phyloP scores from a whole-genome alignment of 768 basidiomycete species.

The Collybia sordida region DNA sequence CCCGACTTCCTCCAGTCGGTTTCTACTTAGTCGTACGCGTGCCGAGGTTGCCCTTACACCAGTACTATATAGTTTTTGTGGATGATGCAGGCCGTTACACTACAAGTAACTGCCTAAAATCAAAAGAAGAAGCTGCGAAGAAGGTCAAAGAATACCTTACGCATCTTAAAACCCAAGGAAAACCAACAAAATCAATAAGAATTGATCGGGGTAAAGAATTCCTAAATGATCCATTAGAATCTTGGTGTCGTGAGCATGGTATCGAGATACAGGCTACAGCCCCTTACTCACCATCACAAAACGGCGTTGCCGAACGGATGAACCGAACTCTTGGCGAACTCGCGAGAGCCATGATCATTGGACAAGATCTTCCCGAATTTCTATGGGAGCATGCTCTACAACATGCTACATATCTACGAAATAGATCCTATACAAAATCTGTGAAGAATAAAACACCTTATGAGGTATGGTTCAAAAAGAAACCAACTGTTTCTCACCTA shows the following conservation, averaged over 20 bases:
- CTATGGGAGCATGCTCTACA: background rate
- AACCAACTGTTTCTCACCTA: constrained; percentile 23
- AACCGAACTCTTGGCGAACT: constrained; percentile 20
- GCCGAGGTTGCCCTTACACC: no score
- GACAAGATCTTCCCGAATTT: constrained; percentile 2
- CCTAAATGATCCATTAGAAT: background rate
- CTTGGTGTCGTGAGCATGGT: constrained; percentile 17
- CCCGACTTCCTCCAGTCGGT: no score
- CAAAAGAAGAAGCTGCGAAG: background rate
- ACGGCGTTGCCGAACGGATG: constrained; percentile 30
- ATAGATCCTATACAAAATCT: background rate
- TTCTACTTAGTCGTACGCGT: no score
- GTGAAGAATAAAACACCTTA: constrained; percentile 10
- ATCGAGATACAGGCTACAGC: constrained; percentile 24
- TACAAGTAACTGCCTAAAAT: background rate
- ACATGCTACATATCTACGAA: background rate
- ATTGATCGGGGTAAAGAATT: constrained; percentile 3
- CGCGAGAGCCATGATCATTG: constrained; percentile 5
- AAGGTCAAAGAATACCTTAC: background rate
- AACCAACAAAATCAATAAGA: background rate
- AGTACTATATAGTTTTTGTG: constrained; percentile 6
- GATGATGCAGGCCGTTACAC: constrained; percentile 1
- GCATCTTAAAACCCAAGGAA: constrained; percentile 1
- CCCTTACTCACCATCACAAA: constrained; percentile 29
- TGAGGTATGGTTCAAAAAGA: constrained; percentile 13